Evolutionary conservation across 495 filamentous ascomycete species (phyloP).

Genomic region (Alectoria sarmentosa): DNA sequence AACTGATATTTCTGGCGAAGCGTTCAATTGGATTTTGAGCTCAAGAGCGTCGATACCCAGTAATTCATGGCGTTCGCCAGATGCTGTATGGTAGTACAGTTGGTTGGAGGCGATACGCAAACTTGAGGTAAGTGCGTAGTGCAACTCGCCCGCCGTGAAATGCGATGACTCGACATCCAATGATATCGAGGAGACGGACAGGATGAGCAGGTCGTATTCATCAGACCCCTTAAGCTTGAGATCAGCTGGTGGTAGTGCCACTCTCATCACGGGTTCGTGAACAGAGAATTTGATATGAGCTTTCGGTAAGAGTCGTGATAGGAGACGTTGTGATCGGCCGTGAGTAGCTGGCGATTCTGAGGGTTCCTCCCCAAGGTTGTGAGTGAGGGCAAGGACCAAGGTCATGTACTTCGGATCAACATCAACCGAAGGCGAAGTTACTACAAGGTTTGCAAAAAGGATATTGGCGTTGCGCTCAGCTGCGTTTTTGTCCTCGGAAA

Average conservation of each 20-base stretch:
- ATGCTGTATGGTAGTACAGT: slow-evolving; percentile 89
- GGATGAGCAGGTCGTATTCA: slow-evolving; percentile 92
- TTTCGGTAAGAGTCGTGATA: slow-evolving; percentile 90
- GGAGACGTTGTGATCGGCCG: slow-evolving; percentile 50
- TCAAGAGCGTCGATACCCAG: slow-evolving; percentile 81
- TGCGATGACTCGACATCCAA: slow-evolving; percentile 92
- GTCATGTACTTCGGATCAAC: slow-evolving; percentile 92
- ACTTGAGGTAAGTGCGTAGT: slow-evolving; percentile 77
- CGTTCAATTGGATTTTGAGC: slow-evolving; percentile 73
- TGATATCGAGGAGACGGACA: slow-evolving; percentile 83
- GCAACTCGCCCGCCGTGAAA: slow-evolving; percentile 71
- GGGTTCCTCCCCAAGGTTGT: slow-evolving; percentile 45
- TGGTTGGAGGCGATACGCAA: slow-evolving; percentile 81
- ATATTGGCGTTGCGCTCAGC: slow-evolving; percentile 94
- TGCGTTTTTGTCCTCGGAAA: slow-evolving; percentile 63
- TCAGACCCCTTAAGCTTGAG: slow-evolving; percentile 45
- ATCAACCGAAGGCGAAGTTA: slow-evolving; percentile 93
- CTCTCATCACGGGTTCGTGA: slow-evolving; percentile 89
- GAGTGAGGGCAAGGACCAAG: slow-evolving; percentile 68
- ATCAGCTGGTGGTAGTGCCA: slow-evolving; percentile 71
- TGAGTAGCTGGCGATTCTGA: slow-evolving; percentile 37
- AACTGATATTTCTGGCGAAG: slow-evolving; percentile 78
- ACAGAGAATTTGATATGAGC: slow-evolving; percentile 91
- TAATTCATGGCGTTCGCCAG: slow-evolving; percentile 74
- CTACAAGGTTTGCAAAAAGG: slow-evolving; percentile 88